Evolutionary conservation across 1,139 yeast genomes (phyloP).

Genomic region (Suhomyces panamericanus): DNA sequence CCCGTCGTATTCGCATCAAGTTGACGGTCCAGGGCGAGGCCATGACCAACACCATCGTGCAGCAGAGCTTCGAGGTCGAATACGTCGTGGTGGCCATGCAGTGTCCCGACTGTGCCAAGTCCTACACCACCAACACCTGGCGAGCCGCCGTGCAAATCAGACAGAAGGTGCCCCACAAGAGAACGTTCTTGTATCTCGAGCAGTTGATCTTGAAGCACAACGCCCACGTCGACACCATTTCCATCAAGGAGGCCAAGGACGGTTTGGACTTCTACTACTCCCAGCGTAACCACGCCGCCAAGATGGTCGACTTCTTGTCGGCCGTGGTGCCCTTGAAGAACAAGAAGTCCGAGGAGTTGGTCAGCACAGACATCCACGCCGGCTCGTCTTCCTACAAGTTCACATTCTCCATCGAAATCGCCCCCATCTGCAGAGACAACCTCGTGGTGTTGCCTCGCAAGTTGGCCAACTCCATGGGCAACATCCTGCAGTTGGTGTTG

Average conservation of each 20-base stretch:
- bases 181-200: constrained; percentile 92
- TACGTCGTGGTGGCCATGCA: constrained; percentile 94
- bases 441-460: constrained; percentile 84
- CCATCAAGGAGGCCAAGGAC: constrained; percentile 88
- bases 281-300: constrained; percentile 86
- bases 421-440: constrained; percentile 97
- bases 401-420: constrained; percentile 89
- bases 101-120: constrained; percentile 98
- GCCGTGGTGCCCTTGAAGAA: constrained; percentile 86
- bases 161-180: constrained; percentile 94
- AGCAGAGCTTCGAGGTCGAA: constrained; percentile 94
- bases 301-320: constrained; percentile 86
- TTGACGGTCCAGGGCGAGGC: constrained; percentile 97
- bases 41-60: constrained; percentile 85
- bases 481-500: constrained; percentile 77
- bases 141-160: constrained; percentile 95
- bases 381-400: constrained; percentile 88
- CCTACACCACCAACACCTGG: constrained; percentile 96
- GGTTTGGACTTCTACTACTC: constrained; percentile 93
- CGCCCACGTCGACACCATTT: constrained; percentile 92
- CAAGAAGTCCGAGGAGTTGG: constrained; percentile 87
- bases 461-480: constrained; percentile 82
- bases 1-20: constrained; percentile 88
- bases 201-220: constrained; percentile 90
- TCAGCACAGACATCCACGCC: constrained; percentile 89